Evolutionary conservation across 495 filamentous ascomycete genomes (phyloP).

Genomic region (Penicillium antarcticum): DNA sequence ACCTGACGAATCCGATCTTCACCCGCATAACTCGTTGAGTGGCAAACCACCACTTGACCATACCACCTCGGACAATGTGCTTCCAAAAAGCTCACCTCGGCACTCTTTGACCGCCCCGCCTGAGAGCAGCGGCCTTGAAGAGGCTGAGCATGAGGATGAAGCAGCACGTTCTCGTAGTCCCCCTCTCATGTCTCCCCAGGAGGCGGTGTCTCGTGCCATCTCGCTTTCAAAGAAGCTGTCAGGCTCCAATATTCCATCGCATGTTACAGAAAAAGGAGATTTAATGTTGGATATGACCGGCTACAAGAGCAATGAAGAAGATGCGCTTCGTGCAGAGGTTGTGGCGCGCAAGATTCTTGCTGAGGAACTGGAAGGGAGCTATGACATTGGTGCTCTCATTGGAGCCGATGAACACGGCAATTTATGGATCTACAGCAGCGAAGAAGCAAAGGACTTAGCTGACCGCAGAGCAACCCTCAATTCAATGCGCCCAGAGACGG

Average conservation of each 20-base stretch:
- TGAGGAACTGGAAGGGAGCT: conserved; percentile 90
- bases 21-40: conserved; percentile 26
- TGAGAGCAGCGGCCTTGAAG: neutral
- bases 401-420: conserved; percentile 94
- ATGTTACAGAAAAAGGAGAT: conserved; percentile 90
- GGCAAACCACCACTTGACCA: conserved; percentile 45
- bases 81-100: conserved; percentile 23
- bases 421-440: conserved; percentile 97
- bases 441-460: conserved; percentile 85
- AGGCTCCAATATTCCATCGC: conserved; percentile 84
- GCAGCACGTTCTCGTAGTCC: conserved; percentile 62
- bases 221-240: conserved; percentile 84
- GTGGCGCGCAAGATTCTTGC: conserved; percentile 93
- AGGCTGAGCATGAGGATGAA: neutral
- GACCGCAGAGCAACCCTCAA: conserved; percentile 50
- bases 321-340: conserved; percentile 84
- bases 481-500: conserved; percentile 49
- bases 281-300: conserved; percentile 98
- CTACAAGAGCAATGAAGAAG: conserved; percentile 90
- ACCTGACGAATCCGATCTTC: conserved; percentile 50
- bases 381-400: conserved; percentile 94
- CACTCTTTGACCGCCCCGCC: neutral
- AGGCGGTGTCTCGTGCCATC: conserved; percentile 79
- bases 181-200: conserved; percentile 66
- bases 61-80: conserved; percentile 47